Percentiles rank a stretch among this genome's conserved stretches.
Evolutionary conservation across 257 asterid species (phyloP).

Genomic region (Salvia miltiorrhiza): DNA sequence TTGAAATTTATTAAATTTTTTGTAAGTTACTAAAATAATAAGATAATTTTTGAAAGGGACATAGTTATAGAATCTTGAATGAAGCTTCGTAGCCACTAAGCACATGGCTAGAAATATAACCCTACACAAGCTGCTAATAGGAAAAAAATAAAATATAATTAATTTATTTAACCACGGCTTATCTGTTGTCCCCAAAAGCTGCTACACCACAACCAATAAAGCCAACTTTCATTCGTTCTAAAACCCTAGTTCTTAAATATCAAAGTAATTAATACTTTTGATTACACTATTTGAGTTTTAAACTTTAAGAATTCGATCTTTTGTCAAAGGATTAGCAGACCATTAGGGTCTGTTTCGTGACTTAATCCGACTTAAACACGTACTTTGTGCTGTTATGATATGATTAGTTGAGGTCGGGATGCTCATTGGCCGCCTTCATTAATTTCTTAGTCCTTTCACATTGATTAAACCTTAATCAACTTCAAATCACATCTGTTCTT

Average conservation of each 20-base stretch:
- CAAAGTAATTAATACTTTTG: not conserved
- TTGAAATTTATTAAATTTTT: not conserved
- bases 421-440: constrained; percentile 13
- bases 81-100: constrained; percentile 26
- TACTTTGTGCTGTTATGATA: constrained; percentile 5
- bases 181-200: constrained; percentile 51
- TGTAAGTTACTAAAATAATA: not conserved
- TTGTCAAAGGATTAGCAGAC: constrained; percentile 39
- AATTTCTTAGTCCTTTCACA: constrained; percentile 23
- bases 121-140: constrained; percentile 17
- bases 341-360: constrained; percentile 25
- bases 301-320: constrained; percentile 5
- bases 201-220: constrained; percentile 36
- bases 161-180: constrained; percentile 19
- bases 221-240: constrained; percentile 14
- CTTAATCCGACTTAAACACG: constrained; percentile 24
- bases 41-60: not conserved
- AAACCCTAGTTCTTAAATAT: not conserved
- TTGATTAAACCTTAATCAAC: not conserved
- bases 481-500: not conserved
- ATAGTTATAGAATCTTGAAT: constrained; percentile 18
- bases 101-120: constrained; percentile 35
- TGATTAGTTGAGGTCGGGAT: not conserved
- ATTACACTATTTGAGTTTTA: not conserved
- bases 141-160: not conserved